These are phyloP conservation scores for Thoreauomyces humboldtii DNA, from an alignment of 192 early-diverging fungal species.

Conservation along the genomic window DNA sequence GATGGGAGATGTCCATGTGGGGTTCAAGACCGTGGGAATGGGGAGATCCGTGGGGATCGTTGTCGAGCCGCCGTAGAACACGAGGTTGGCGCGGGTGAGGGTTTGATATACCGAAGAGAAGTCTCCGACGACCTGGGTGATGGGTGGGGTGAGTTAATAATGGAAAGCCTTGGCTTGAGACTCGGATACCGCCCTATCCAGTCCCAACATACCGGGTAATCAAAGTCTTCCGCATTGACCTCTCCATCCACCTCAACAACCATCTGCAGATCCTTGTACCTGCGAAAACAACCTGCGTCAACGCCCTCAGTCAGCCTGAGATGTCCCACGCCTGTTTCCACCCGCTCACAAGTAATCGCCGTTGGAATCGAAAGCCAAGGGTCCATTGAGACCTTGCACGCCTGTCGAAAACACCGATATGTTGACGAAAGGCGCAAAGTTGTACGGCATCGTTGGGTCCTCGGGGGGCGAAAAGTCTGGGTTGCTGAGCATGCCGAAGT, in stretches of 20 bases:
- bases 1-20: not conserved
- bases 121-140: not conserved
- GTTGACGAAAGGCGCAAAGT: conserved; percentile 2
- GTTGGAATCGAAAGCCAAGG: not conserved
- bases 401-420: conserved; percentile 1
- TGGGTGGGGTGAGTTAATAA: too few relatives aligned
- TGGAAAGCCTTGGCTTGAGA: too few relatives aligned
- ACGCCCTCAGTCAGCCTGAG: not conserved
- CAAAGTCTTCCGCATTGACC: not conserved
- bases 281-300: not conserved
- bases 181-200: not conserved
- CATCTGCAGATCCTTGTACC: not conserved
- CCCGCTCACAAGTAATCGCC: not conserved
- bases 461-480: not conserved
- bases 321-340: not conserved
- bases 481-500: not conserved
- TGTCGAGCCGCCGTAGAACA: not conserved
- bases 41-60: not conserved
- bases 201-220: not conserved
- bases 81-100: not conserved
- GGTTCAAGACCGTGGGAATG: not conserved
- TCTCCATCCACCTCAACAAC: not conserved
- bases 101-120: too few relatives aligned
- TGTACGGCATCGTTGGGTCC: not conserved
- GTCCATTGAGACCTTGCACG: not conserved